phyloP scores from a whole-genome alignment of 306 rosid species.

The Pterocarpus santalinus region DNA sequence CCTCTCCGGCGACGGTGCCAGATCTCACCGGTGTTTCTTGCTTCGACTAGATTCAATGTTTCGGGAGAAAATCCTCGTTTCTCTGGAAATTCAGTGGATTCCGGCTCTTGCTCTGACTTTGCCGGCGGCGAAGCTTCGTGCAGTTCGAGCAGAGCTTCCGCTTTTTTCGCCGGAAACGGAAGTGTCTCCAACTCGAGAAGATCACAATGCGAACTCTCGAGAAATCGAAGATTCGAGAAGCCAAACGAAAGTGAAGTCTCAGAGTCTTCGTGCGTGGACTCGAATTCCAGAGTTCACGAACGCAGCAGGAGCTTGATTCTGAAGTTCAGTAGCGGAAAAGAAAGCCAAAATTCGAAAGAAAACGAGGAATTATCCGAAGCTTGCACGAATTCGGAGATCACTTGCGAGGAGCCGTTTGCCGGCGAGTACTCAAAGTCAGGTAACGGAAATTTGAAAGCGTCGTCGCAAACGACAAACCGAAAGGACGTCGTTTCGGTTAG shows the following conservation, averaged over 20 bases:
- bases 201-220: slow-evolving; percentile 32
- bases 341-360: slow-evolving; percentile 38
- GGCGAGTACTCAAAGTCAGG: slow-evolving; percentile 39
- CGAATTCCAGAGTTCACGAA: slow-evolving; percentile 60
- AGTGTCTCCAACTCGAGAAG: slow-evolving; percentile 44
- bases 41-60: slow-evolving; percentile 32
- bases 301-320: slow-evolving; percentile 54
- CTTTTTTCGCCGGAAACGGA: slow-evolving; percentile 48
- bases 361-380: slow-evolving; percentile 56
- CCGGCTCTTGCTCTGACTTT: slow-evolving; percentile 55
- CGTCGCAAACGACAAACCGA: slow-evolving; percentile 42
- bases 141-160: slow-evolving; percentile 59
- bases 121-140: slow-evolving; percentile 71
- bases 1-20: slow-evolving; percentile 67
- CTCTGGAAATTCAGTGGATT: slow-evolving; percentile 56
- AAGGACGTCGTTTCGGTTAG: slow-evolving; percentile 56
- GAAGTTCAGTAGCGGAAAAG: slow-evolving; percentile 54
- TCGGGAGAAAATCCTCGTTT: slow-evolving; percentile 26
- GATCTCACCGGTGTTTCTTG: slow-evolving; percentile 64
- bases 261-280: slow-evolving; percentile 87
- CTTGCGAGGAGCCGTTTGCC: slow-evolving; percentile 47
- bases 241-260: slow-evolving; percentile 58
- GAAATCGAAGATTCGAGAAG: slow-evolving; percentile 48
- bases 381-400: slow-evolving; percentile 59
- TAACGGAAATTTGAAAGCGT: slow-evolving; percentile 36